Percentiles rank a stretch among this genome's conserved stretches.
phyloP scores from a whole-genome alignment of 495 filamentous ascomycete species.

The Hypomontagnella monticulosa region DNA sequence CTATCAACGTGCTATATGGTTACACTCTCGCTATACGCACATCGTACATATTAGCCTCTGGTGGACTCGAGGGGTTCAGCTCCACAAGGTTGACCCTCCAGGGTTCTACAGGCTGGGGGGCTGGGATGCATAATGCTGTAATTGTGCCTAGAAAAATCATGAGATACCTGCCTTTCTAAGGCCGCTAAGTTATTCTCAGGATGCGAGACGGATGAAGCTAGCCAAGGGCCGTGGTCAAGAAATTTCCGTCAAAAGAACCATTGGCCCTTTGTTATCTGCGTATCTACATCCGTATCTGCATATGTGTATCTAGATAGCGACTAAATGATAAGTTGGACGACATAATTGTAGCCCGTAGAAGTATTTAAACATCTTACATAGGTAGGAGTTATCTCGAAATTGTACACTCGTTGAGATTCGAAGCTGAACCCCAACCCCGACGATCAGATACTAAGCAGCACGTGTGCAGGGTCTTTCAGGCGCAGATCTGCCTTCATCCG shows the following conservation, averaged over 20 bases:
- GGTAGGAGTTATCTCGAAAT: no score
- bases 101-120: constrained; percentile 10
- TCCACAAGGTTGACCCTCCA: constrained; percentile 22
- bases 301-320: neutral
- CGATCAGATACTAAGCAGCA: constrained; percentile 18
- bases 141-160: constrained; percentile 14
- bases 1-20: neutral
- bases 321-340: neutral
- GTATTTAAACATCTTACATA: no score
- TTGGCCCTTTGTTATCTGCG: constrained; percentile 2
- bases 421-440: neutral
- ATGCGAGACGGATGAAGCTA: constrained; percentile 14
- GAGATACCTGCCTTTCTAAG: constrained; percentile 22
- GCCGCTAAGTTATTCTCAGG: neutral
- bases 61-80: constrained; percentile 21
- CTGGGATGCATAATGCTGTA: constrained; percentile 31
- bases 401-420: neutral
- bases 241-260: constrained; percentile 2
- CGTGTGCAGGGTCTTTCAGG: constrained; percentile 25
- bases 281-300: neutral
- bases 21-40: no score
- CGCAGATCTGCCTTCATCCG: constrained; percentile 17
- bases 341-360: no score
- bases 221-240: neutral
- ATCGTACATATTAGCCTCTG: constrained; percentile 4